These are phyloP conservation scores for Phytophthora citricola DNA, from an alignment of 352 stramenopile genomes.

Conservation along the genomic window DNA sequence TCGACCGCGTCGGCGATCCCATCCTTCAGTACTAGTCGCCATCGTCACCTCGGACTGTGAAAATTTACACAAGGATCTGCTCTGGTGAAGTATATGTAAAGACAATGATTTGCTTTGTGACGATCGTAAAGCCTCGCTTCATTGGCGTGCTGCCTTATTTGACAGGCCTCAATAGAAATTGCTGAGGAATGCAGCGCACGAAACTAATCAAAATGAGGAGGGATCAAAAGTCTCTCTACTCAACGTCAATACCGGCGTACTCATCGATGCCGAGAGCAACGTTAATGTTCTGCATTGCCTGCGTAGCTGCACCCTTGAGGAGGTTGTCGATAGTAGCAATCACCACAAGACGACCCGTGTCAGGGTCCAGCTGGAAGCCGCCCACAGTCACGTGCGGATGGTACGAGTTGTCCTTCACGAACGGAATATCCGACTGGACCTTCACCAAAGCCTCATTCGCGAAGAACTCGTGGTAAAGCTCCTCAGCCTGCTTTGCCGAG, in stretches of 20 bases:
- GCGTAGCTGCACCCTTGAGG: conserved; percentile 93
- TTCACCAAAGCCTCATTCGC: conserved; percentile 86
- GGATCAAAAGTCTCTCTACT: conserved; percentile 31
- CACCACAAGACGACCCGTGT: conserved; percentile 88
- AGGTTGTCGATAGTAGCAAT: conserved; percentile 95
- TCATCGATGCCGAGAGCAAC: conserved; percentile 92
- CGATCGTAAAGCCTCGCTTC: conserved; percentile 2
- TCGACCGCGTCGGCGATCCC: conserved; percentile 92
- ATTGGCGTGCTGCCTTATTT: conserved; percentile 24
- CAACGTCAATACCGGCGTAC: conserved; percentile 67
- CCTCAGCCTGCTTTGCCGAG: conserved; percentile 74
- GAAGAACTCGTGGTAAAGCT: conserved; percentile 86
- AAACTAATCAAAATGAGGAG: conserved; percentile 19
- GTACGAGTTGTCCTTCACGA: conserved; percentile 82
- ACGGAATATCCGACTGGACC: conserved; percentile 67
- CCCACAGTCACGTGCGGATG: conserved; percentile 83
- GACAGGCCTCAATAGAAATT: conserved; percentile 6
- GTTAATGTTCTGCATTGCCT: conserved; percentile 96
- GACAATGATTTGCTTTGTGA: conserved; percentile 16
- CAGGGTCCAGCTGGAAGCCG: conserved; percentile 89
- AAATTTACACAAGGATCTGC: conserved; percentile 15
- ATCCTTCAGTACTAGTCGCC: conserved; percentile 88
- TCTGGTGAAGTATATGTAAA: conserved; percentile 11
- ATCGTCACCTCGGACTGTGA: conserved; percentile 13
- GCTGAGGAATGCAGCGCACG: conserved; percentile 6